Evolutionary conservation across 352 stramenopile species (phyloP).

Genomic region (Peronospora belbahrii): DNA sequence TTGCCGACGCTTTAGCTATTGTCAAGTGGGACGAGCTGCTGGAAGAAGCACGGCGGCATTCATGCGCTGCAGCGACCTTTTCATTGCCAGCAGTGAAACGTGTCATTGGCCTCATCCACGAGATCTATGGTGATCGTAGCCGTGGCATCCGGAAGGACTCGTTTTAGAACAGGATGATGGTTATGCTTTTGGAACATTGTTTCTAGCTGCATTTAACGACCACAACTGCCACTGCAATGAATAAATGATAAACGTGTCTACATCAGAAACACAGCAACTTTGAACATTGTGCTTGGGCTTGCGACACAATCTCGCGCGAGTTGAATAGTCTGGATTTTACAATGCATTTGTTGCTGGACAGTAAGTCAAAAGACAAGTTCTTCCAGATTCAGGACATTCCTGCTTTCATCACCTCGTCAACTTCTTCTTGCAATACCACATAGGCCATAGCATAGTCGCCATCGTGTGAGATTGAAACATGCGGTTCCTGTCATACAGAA

Average conservation of each 20-base stretch:
- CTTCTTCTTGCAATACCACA: slow-evolving; percentile 57
- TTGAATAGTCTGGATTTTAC: not conserved
- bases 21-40: slow-evolving; percentile 45
- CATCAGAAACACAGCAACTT: not conserved
- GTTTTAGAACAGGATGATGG: slow-evolving; percentile 34
- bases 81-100: slow-evolving; percentile 51
- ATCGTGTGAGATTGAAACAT: slow-evolving; percentile 77
- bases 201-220: no score
- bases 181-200: not conserved
- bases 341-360: not conserved
- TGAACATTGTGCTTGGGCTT: not conserved
- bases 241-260: not conserved
- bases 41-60: slow-evolving; percentile 23
- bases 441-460: slow-evolving; percentile 76
- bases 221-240: no score
- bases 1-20: slow-evolving; percentile 26
- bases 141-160: slow-evolving; percentile 40
- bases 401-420: slow-evolving; percentile 2
- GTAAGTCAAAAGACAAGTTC: not conserved
- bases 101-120: slow-evolving; percentile 48
- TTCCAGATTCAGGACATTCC: not conserved
- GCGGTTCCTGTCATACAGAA: slow-evolving; percentile 31
- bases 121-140: slow-evolving; percentile 53
- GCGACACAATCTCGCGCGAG: not conserved
- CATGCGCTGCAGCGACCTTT: slow-evolving; percentile 32